phyloP scores from a whole-genome alignment of 768 basidiomycete species.

The Hypholoma fasciculare region DNA sequence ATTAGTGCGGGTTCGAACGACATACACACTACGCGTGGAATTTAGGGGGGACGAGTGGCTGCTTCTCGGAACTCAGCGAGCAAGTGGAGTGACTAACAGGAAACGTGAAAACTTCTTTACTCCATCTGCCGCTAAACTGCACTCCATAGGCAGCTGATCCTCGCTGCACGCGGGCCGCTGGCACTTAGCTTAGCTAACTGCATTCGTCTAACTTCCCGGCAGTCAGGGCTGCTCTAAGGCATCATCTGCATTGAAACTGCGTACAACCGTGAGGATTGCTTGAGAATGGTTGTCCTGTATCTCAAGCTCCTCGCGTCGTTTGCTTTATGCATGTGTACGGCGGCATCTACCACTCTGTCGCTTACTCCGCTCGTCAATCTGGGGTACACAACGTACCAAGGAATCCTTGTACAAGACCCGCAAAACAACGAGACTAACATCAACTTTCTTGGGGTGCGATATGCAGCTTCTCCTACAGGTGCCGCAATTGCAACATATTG shows the following conservation, averaged over 20 bases:
- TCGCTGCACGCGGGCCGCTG: no score
- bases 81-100: no score
- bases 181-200: no score
- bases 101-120: no score
- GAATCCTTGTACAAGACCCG: conserved; percentile 18
- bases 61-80: no score
- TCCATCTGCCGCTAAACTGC: no score
- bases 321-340: background rate
- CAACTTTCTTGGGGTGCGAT: conserved; percentile 46
- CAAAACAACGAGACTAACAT: conserved; percentile 32
- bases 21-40: no score
- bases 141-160: no score
- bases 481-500: background rate
- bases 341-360: background rate
- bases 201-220: background rate
- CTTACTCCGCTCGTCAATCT: conserved; percentile 34
- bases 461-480: conserved; percentile 51
- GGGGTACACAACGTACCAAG: conserved; percentile 48
- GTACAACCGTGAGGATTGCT: no score
- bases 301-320: background rate
- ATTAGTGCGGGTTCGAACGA: no score
- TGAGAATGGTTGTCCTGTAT: background rate
- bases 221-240: background rate
- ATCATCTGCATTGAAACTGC: background rate
- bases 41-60: no score